Conservation (phyloP, 768 basidiomycete genomes). For the Suillus variegatus region DNA sequence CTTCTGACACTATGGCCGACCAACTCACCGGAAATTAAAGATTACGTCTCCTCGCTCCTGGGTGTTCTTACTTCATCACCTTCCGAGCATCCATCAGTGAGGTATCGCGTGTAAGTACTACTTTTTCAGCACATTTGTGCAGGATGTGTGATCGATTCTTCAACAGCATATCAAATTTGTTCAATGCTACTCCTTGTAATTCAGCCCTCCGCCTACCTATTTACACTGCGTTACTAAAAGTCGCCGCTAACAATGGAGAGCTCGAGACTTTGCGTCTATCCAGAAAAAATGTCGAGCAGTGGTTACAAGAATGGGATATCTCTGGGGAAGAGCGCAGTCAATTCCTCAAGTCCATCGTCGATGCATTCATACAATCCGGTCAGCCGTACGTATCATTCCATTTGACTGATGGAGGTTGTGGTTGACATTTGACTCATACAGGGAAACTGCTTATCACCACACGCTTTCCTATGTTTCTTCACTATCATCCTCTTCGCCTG, state of each 20-base stretch:
- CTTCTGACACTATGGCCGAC: constrained; percentile 59
- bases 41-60: constrained; percentile 51
- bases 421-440: constrained; percentile 25
- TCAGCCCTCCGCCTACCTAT: constrained; percentile 51
- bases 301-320: constrained; percentile 77
- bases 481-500: constrained; percentile 54
- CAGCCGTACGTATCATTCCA: constrained; percentile 53
- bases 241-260: constrained; percentile 62
- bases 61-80: constrained; percentile 56
- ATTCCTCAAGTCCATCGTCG: constrained; percentile 66
- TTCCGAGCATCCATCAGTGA: constrained; percentile 54
- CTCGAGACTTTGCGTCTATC: constrained; percentile 62
- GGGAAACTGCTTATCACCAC: constrained; percentile 65
- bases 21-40: constrained; percentile 56
- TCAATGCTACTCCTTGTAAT: constrained; percentile 70
- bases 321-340: constrained; percentile 59
- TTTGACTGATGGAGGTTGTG: neutral
- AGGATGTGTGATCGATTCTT: constrained; percentile 6
- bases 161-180: constrained; percentile 74
- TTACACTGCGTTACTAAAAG: constrained; percentile 59
- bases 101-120: constrained; percentile 68
- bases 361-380: constrained; percentile 56
- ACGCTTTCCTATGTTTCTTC: constrained; percentile 61
- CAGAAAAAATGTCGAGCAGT: constrained; percentile 65
- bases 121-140: neutral